Percentiles rank a stretch among this genome's conserved stretches.
Evolutionary conservation across 2,329 filamentous ascomycete species (phyloP).

Genomic region (Fusarium haematococcum): DNA sequence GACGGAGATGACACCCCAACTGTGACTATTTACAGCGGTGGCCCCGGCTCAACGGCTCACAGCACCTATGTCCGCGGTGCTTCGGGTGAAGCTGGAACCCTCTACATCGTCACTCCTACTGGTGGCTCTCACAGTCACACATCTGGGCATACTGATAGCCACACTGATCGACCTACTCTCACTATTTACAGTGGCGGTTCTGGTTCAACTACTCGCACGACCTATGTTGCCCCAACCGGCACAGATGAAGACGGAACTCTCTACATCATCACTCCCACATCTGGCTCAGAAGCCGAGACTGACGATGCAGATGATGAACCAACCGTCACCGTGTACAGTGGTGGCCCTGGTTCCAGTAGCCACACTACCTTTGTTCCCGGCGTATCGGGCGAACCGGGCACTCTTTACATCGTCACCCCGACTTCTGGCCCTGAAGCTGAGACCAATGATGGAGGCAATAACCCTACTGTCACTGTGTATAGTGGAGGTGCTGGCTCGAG

Average conservation of each 20-base stretch:
- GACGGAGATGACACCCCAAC: neutral
- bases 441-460: neutral
- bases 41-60: neutral
- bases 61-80: conserved; percentile 1
- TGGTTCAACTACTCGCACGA: neutral
- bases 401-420: conserved; percentile 3
- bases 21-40: neutral
- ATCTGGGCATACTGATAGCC: neutral
- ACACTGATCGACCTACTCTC: neutral
- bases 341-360: neutral
- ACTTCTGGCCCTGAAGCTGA: neutral
- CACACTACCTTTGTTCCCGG: conserved; percentile 2
- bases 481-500: neutral
- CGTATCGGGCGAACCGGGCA: neutral
- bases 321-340: conserved; percentile 17
- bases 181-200: conserved; percentile 13
- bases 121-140: neutral
- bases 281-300: neutral
- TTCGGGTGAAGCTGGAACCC: conserved; percentile 5
- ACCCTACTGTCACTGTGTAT: conserved; percentile 4
- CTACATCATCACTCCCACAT: conserved; percentile 13
- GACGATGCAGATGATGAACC: neutral
- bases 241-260: conserved; percentile 6
- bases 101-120: neutral
- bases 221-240: neutral